Evolutionary conservation across 768 basidiomycete genomes (phyloP).

Genomic region (Psilocybe subaeruginosa): DNA sequence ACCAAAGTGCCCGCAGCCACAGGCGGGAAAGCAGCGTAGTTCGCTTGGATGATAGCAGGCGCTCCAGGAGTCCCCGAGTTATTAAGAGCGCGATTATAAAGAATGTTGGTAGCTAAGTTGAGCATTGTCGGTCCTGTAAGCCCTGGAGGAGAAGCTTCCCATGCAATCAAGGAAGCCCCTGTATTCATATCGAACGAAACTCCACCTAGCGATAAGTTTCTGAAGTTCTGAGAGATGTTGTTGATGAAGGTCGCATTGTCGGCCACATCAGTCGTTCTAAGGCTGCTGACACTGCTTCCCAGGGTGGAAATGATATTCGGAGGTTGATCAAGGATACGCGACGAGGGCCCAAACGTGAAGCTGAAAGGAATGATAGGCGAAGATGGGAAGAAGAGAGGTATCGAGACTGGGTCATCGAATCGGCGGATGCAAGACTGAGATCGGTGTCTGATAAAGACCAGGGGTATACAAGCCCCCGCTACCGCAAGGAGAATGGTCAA

Average conservation of each 20-base stretch:
- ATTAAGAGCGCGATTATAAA: conserved; percentile 68
- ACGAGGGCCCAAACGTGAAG: conserved; percentile 31
- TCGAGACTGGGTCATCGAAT: conserved; percentile 37
- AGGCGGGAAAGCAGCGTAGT: conserved; percentile 61
- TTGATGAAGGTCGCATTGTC: conserved; percentile 65
- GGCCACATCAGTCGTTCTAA: conserved; percentile 45
- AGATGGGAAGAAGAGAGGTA: conserved; percentile 61
- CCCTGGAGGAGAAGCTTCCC: conserved; percentile 69
- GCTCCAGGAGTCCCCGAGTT: conserved; percentile 37
- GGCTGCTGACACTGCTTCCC: conserved; percentile 37
- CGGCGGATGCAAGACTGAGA: conserved; percentile 50
- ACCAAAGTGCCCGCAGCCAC: conserved; percentile 56
- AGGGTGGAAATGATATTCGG: conserved; percentile 53
- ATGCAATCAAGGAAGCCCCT: conserved; percentile 62
- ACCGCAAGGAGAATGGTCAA: conserved; percentile 58
- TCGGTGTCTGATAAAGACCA: conserved; percentile 61
- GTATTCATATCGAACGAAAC: conserved; percentile 61
- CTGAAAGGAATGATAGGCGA: conserved; percentile 38
- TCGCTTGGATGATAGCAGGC: conserved; percentile 59
- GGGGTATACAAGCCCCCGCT: conserved; percentile 67
- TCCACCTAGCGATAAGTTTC: conserved; percentile 66
- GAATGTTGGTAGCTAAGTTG: conserved; percentile 69
- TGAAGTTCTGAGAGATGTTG: conserved; percentile 52
- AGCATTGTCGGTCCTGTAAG: conserved; percentile 61
- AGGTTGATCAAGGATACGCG: conserved; percentile 53